phyloP scores from a whole-genome alignment of 2,329 filamentous ascomycete species.

The Drechmeria coniospora region DNA sequence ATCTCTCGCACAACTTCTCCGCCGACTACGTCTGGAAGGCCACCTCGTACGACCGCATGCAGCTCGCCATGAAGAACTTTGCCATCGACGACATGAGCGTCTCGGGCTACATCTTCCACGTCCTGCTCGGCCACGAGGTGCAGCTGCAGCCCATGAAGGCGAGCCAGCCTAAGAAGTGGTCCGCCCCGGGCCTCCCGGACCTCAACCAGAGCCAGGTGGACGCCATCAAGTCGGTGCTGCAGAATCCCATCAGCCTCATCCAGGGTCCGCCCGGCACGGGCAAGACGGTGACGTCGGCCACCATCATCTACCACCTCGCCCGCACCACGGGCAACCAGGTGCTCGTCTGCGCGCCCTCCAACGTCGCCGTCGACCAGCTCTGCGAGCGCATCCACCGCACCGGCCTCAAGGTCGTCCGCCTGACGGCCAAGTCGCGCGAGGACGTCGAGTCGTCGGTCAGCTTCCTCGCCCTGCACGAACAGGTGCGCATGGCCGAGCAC shows the following conservation, averaged over 20 bases:
- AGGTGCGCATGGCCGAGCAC: constrained; percentile 93
- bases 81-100: constrained; percentile 97
- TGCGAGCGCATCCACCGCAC: constrained; percentile 94
- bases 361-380: constrained; percentile 95
- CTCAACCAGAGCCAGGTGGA: constrained; percentile 92
- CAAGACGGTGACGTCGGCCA: constrained; percentile 96
- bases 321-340: constrained; percentile 93
- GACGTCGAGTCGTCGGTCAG: constrained; percentile 98
- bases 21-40: constrained; percentile 99
- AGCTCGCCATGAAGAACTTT: constrained; percentile 97
- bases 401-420: constrained; percentile 86
- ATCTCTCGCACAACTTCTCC: constrained; percentile 95
- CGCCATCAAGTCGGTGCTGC: constrained; percentile 87
- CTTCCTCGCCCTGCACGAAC: constrained; percentile 88
- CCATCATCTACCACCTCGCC: constrained; percentile 93
- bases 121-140: constrained; percentile 87
- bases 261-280: constrained; percentile 94
- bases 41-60: constrained; percentile 98
- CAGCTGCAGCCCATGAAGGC: constrained; percentile 91
- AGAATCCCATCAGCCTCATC: constrained; percentile 87
- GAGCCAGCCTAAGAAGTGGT: constrained; percentile 91
- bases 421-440: constrained; percentile 97
- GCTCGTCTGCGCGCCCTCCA: constrained; percentile 90
- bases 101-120: constrained; percentile 97
- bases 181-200: constrained; percentile 83